Conservation (phyloP, 495 filamentous ascomycete genomes). For the Amniculicola lignicola region DNA sequence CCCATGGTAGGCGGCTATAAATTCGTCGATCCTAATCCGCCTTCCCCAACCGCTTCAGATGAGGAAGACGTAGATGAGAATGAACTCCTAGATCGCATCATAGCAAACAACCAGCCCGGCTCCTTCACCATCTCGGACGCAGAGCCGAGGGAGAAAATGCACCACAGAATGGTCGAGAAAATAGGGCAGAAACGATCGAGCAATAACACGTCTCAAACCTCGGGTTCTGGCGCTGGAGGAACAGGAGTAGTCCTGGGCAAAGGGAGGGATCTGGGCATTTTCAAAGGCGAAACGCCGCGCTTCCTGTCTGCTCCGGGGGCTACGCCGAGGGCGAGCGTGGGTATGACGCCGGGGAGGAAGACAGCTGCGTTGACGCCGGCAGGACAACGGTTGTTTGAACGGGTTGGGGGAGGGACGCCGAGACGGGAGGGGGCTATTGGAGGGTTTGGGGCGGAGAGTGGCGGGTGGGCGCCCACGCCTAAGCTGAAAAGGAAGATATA, state of each 20-base stretch:
- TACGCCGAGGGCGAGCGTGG: background rate
- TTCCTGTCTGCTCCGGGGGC: conserved; percentile 68
- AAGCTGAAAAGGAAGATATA: conserved; percentile 38
- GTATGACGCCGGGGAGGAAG: conserved; percentile 2
- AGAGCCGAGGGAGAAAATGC: conserved; percentile 75
- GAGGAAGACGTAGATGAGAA: conserved; percentile 33
- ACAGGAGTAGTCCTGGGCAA: background rate
- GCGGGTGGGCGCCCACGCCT: conserved; percentile 57
- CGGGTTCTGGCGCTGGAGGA: no score
- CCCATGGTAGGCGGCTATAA: conserved; percentile 88
- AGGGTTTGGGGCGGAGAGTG: conserved; percentile 39
- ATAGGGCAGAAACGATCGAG: background rate
- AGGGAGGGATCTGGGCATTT: conserved; percentile 11
- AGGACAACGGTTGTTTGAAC: conserved; percentile 68
- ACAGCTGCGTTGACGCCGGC: conserved; percentile 71
- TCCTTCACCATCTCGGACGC: conserved; percentile 79
- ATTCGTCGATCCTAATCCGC: conserved; percentile 76
- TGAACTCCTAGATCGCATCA: conserved; percentile 46
- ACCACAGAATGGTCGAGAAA: conserved; percentile 87
- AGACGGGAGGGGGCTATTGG: conserved; percentile 36
- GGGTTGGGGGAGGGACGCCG: conserved; percentile 44
- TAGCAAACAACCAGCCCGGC: conserved; percentile 62
- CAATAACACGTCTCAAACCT: no score
- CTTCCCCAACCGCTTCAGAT: background rate
- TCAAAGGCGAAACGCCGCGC: conserved; percentile 55